Percentiles rank a stretch among this genome's conserved stretches.
These are phyloP conservation scores for Achaetomium macrosporum DNA, from an alignment of 2,329 filamentous ascomycete genomes.

Conservation along the genomic window DNA sequence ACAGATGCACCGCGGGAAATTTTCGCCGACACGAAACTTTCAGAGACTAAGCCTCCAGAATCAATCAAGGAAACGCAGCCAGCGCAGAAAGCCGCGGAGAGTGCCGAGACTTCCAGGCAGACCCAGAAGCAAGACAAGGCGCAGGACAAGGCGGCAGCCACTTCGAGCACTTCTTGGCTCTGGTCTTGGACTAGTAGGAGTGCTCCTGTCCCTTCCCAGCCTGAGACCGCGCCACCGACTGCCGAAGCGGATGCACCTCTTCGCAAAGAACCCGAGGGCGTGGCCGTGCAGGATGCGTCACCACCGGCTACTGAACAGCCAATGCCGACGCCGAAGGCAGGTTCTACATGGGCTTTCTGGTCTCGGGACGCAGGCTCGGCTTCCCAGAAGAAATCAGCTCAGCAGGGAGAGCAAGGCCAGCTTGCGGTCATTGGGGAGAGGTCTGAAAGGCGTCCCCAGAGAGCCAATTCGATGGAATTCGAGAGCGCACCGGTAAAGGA, in stretches of 20 bases:
- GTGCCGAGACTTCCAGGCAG: conserved; percentile 12
- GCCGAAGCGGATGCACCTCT: conserved; percentile 12
- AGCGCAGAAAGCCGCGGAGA: conserved; percentile 19
- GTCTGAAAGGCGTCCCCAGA: conserved; percentile 50
- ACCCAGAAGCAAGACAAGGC: conserved; percentile 8
- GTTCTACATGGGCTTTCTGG: conserved; percentile 79
- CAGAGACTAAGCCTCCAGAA: conserved; percentile 12
- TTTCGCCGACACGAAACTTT: not conserved
- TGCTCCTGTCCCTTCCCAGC: conserved; percentile 6
- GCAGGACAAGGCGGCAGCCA: conserved; percentile 8
- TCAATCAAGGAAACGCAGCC: conserved; percentile 16
- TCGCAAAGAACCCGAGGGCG: conserved; percentile 34
- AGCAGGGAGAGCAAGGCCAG: conserved; percentile 40
- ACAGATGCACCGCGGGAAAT: not conserved
- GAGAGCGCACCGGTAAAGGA: conserved; percentile 34
- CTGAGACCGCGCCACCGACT: conserved; percentile 8
- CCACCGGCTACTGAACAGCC: conserved; percentile 26
- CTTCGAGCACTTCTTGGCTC: conserved; percentile 31
- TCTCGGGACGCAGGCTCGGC: conserved; percentile 50
- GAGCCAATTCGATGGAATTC: conserved; percentile 40
- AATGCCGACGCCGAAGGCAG: conserved; percentile 41
- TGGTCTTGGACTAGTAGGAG: conserved; percentile 30
- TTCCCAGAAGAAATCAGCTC: conserved; percentile 26
- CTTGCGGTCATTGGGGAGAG: conserved; percentile 53
- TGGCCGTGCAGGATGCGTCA: conserved; percentile 40